Conservation (phyloP, 768 basidiomycete species). For the Leccinum sublutescens region DNA sequence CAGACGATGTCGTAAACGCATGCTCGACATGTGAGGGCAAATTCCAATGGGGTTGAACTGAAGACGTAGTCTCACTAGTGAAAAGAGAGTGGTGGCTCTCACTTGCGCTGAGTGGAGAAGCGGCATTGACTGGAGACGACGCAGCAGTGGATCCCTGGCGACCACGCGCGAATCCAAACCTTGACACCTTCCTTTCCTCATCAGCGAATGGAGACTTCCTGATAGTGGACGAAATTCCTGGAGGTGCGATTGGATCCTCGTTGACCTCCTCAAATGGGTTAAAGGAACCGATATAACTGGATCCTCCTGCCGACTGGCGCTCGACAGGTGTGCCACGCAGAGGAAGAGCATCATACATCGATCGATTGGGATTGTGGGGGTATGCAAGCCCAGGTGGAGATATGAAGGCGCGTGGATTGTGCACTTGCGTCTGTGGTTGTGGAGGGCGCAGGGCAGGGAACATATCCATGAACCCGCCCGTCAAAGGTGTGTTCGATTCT, state of each 20-base stretch:
- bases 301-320: constrained; percentile 43
- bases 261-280: constrained; percentile 71
- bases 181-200: constrained; percentile 61
- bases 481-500: constrained; percentile 53
- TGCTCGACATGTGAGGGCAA: constrained; percentile 40
- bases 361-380: constrained; percentile 44
- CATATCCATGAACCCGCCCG: constrained; percentile 64
- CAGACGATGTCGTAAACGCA: constrained; percentile 47
- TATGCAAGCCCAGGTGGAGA: constrained; percentile 56
- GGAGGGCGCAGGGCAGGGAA: constrained; percentile 60
- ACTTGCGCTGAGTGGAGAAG: constrained; percentile 54
- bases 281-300: constrained; percentile 71
- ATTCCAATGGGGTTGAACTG: constrained; percentile 46
- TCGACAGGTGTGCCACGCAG: constrained; percentile 43
- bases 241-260: constrained; percentile 44
- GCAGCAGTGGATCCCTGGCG: constrained; percentile 57
- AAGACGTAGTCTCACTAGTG: constrained; percentile 38
- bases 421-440: constrained; percentile 19
- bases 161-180: constrained; percentile 79
- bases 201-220: constrained; percentile 52
- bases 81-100: constrained; percentile 51
- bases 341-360: constrained; percentile 55
- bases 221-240: constrained; percentile 31
- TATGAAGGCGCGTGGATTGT: constrained; percentile 36
- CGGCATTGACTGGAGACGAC: constrained; percentile 56